These are phyloP conservation scores for Hibiscus tridactylites DNA, from an alignment of 345 rosid genomes.

Conservation along the genomic window DNA sequence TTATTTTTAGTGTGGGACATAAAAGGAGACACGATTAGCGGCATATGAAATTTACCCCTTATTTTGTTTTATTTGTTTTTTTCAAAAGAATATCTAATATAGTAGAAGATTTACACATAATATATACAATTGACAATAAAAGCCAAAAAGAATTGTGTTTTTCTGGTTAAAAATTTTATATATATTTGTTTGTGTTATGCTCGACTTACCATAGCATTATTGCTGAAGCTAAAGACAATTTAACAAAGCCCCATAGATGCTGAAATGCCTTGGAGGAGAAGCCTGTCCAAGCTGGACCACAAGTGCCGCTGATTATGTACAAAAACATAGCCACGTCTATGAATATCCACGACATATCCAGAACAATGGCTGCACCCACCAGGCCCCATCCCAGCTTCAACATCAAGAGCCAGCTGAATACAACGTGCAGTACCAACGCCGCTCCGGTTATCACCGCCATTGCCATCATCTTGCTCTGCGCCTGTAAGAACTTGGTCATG, in stretches of 20 bases:
- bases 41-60: no score
- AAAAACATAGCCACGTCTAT: slow-evolving; percentile 44
- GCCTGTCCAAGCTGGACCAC: slow-evolving; percentile 81
- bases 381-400: slow-evolving; percentile 57
- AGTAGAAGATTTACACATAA: no score
- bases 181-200: no score
- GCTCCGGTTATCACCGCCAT: slow-evolving; percentile 65
- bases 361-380: slow-evolving; percentile 59
- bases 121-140: no score
- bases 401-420: slow-evolving; percentile 68
- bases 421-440: slow-evolving; percentile 46
- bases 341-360: slow-evolving; percentile 68
- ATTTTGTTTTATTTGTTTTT: no score
- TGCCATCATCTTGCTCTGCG: slow-evolving; percentile 86
- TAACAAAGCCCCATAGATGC: slow-evolving; percentile 59
- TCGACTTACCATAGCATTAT: slow-evolving; percentile 70
- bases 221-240: slow-evolving; percentile 78
- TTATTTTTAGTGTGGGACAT: no score
- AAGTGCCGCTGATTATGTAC: slow-evolving; percentile 63
- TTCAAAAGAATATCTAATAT: no score
- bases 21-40: no score
- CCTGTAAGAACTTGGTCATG: slow-evolving; percentile 68
- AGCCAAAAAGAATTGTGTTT: no score
- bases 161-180: no score
- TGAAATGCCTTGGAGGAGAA: slow-evolving; percentile 73